Percentiles rank a stretch among this genome's conserved stretches.
Evolutionary conservation across 495 filamentous ascomycete genomes (phyloP).

Genomic region (Penicillium simplicissimum): DNA sequence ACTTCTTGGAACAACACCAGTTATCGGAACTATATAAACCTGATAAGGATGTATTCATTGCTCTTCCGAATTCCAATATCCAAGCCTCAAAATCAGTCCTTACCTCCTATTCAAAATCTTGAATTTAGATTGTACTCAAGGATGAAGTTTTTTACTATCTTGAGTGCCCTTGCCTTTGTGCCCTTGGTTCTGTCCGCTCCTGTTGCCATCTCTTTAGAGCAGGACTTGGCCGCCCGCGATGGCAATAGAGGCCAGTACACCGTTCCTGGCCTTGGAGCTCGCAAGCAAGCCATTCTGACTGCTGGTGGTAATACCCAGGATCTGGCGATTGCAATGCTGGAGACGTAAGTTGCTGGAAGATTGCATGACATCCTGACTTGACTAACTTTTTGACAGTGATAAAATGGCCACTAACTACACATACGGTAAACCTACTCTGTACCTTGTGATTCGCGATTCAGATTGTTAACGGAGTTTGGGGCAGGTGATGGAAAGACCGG

Average conservation of each 20-base stretch:
- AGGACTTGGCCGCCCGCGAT: slow-evolving; percentile 19
- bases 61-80: not conserved
- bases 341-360: slow-evolving; percentile 26
- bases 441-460: not conserved
- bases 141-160: slow-evolving; percentile 10
- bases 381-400: slow-evolving; percentile 14
- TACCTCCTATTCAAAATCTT: not conserved
- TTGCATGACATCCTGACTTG: not conserved
- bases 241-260: slow-evolving; percentile 31
- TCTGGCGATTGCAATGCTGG: slow-evolving; percentile 46
- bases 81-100: not conserved
- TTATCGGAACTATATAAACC: not conserved
- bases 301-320: slow-evolving; percentile 42
- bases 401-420: slow-evolving; percentile 41
- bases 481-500: slow-evolving; percentile 34
- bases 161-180: slow-evolving; percentile 12
- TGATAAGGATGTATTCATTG: no score
- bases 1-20: not conserved
- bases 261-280: slow-evolving; percentile 33
- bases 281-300: slow-evolving; percentile 33
- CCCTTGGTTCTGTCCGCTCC: slow-evolving; percentile 11
- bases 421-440: slow-evolving; percentile 24
- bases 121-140: not conserved
- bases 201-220: not conserved
- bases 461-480: slow-evolving; percentile 4